Conservation (phyloP, 2,329 filamentous ascomycete genomes). For the Cladophialophora yegresii region DNA sequence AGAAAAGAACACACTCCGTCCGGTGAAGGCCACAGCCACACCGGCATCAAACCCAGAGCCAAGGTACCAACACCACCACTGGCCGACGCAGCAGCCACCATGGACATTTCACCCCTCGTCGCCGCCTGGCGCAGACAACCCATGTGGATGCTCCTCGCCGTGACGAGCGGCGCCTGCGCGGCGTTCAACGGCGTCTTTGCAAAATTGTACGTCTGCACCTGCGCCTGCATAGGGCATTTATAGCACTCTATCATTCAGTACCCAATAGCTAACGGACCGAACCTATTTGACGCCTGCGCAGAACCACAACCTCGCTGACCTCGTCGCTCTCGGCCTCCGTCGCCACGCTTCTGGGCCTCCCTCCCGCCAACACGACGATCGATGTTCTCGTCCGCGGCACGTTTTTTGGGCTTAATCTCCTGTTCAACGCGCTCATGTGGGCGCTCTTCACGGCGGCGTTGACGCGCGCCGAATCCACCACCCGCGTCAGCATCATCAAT, state of each 20-base stretch:
- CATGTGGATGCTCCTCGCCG: slow-evolving; percentile 58
- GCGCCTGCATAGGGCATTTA: background rate
- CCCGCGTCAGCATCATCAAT: slow-evolving; percentile 65
- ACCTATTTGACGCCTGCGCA: slow-evolving; percentile 38
- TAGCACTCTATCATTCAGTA: background rate
- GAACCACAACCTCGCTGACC: slow-evolving; percentile 63
- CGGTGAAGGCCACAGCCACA: background rate
- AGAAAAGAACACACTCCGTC: slow-evolving; percentile 1
- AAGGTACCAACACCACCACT: background rate
- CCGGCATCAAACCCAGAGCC: background rate
- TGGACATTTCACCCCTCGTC: slow-evolving; percentile 21
- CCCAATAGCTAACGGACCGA: background rate
- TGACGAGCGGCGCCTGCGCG: slow-evolving; percentile 63
- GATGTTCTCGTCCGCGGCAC: slow-evolving; percentile 51
- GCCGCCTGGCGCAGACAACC: slow-evolving; percentile 34
- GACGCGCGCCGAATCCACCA: slow-evolving; percentile 61
- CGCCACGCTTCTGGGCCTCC: slow-evolving; percentile 50
- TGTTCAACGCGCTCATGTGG: slow-evolving; percentile 67
- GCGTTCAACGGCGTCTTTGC: slow-evolving; percentile 68
- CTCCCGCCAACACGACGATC: slow-evolving; percentile 48
- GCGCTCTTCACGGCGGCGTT: slow-evolving; percentile 64
- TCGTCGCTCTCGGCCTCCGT: slow-evolving; percentile 53
- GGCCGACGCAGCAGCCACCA: background rate
- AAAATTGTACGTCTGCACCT: slow-evolving; percentile 54
- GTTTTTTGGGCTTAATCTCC: slow-evolving; percentile 63